Evolutionary conservation across 2,329 filamentous ascomycete genomes (phyloP), one percentile per base, ranked within the genome.

Genomic region (Beauveria medogensis): DNA sequence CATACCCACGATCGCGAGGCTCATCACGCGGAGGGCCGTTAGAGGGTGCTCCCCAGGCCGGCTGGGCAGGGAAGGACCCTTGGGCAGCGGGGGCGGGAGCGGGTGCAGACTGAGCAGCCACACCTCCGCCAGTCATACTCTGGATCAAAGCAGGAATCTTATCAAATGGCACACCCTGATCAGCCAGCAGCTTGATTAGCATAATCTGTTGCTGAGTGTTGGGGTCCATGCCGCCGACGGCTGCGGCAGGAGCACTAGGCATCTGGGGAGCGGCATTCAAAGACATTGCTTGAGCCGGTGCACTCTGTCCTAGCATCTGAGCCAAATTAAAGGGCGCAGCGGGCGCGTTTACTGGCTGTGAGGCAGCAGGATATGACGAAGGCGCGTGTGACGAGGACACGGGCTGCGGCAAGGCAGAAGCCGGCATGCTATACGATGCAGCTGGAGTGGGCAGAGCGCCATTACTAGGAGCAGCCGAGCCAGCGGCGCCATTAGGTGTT

Each of bases 81-180:
- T 80, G 79, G 55, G 74, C 72, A 58, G 75, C 74, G 52, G 73
- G 71, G 52, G 73, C 50, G n/a, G 50, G 30, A 37, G 70, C 66
- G 50, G 73, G 68, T 52, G 70, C 66, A 52, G 73, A 69, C 54
- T 71, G 72, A 59, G 73, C 65, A 62, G 69, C 72, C 55, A 68
- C 71, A 58, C 69, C 72, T 65, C 70, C 71, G 60, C 63, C 72
- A 67, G 80, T 77, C 69, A 86, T 76, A 65, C 78, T 77, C 64
- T 83, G 78, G 67, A 88, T 78, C 62, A 83, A 73, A 56, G 75
- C 74, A 9, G 81, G 85, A 75, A 91, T 91, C 73, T 92, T 88
- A 63, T 94, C 91, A 73, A 89, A 81, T 3, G 89, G 83, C 28
- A 94, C 79, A 53, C 90, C 90, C 72, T 91, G 88, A 40, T 88